Base-by-base conservation (phyloP, 2,329 filamentous ascomycete species). In the Alternaria dauci region DNA sequence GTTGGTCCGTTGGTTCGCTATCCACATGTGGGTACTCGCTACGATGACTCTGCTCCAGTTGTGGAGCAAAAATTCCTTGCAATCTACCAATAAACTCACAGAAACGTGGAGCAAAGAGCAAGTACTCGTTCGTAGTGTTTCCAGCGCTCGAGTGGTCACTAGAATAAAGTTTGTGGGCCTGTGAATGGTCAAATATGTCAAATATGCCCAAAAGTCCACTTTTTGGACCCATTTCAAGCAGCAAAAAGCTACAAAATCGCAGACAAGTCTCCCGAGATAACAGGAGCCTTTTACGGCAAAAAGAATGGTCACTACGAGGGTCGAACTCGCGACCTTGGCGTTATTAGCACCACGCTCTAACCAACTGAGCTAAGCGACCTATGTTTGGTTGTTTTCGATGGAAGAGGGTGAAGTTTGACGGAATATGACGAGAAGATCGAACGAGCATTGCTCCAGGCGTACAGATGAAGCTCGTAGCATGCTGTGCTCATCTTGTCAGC, bases 271-370 rank as follows among this genome's bases (percentile, higher is more conserved):
- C 23, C 26, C 20, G 1, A 11, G 5, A 41, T 18, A 20, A 20
- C 9, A 36, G 32, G 32, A 23, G 14, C 5, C 26, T 34, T 14
- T 8, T 7, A n/a, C 11, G 12, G 38, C 60, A 59, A 62, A 62
- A 62, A 59, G 12, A 44, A 54, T 62, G 60, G 60, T 62, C 60
- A 62, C 52, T 62, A 62, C 52, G 60, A 51, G 60, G 60, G 60
- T 62, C 60, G 60, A 62, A 62, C 60, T 51, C 60, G 52, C 60
- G 60, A 62, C 60, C 60, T 62, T 62, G 60, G 60, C 60, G 60
- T 62, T 63, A 64, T 64, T 64, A 64, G 62, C 62, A 64, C 62
- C 62, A 64, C 62, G 62, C 58, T 61, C 58, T 61, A 61, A 61
- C 58, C 58, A 61, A 61, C 58, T 61, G 58, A 61, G 58, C 58